Conservation (phyloP, 345 rosid species). For the Ceriops tagal region DNA sequence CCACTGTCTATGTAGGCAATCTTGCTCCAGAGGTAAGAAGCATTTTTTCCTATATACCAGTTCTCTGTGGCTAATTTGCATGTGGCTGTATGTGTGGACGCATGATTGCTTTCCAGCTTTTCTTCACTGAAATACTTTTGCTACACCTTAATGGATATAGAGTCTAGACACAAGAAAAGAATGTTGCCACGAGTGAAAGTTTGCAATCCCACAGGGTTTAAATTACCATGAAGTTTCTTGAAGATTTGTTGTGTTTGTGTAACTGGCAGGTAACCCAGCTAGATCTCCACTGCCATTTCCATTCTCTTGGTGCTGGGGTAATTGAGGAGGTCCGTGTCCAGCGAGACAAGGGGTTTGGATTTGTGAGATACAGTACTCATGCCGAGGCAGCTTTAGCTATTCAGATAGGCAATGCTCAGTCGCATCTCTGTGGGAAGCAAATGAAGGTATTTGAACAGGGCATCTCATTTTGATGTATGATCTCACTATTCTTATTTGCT, state of each 20-base stretch:
- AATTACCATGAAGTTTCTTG: not conserved
- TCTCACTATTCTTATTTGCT: no score
- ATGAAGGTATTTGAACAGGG: slow-evolving; percentile 53
- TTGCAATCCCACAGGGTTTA: no score
- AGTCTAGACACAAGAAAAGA: no score
- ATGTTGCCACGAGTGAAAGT: no score
- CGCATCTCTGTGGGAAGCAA: slow-evolving; percentile 73
- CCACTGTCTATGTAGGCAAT: slow-evolving; percentile 96
- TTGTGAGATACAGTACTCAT: slow-evolving; percentile 83
- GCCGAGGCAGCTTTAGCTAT: slow-evolving; percentile 90
- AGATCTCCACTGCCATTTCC: slow-evolving; percentile 90
- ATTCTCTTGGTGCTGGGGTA: slow-evolving; percentile 81
- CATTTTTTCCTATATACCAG: not conserved
- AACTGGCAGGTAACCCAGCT: slow-evolving; percentile 70
- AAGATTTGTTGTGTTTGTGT: not conserved
- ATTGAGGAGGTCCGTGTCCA: slow-evolving; percentile 96
- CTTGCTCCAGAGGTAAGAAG: slow-evolving; percentile 77
- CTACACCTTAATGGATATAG: not conserved
- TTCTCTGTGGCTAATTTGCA: slow-evolving; percentile 6
- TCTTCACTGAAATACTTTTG: not conserved
- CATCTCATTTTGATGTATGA: not conserved
- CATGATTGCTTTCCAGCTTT: not conserved
- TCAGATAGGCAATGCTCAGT: slow-evolving; percentile 82
- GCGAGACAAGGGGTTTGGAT: slow-evolving; percentile 95
- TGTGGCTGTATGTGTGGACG: not conserved